Evolutionary conservation across 1,284 basidiomycete species (phyloP).

Genomic region (Pascua sp.): DNA sequence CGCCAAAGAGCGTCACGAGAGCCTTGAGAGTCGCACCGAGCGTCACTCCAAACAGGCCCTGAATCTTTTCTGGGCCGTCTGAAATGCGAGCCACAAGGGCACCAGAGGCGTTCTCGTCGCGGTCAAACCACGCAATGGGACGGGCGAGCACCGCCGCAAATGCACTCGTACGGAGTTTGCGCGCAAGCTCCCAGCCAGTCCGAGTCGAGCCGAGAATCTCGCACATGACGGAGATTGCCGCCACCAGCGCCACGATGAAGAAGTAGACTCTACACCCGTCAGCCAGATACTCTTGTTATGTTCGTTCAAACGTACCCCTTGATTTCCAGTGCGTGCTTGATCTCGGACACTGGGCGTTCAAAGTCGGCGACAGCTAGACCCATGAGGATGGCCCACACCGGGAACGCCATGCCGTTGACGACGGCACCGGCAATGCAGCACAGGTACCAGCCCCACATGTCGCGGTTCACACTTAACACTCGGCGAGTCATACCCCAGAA

Average conservation of each 20-base stretch:
- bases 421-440: conserved; percentile 35
- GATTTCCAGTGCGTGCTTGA: conserved; percentile 28
- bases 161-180: conserved; percentile 63
- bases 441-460: conserved; percentile 43
- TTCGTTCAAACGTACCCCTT: conserved; percentile 46
- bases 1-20: conserved; percentile 67
- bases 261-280: conserved; percentile 59
- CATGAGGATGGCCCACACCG: conserved; percentile 78
- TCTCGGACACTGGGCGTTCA: conserved; percentile 52
- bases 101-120: conserved; percentile 75
- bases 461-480: conserved; percentile 32
- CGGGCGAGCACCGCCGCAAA: conserved; percentile 77
- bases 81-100: conserved; percentile 74
- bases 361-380: conserved; percentile 65
- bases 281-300: neutral
- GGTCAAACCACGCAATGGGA: conserved; percentile 86
- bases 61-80: conserved; percentile 88
- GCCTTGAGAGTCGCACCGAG: conserved; percentile 83
- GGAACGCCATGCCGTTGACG: conserved; percentile 71
- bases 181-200: conserved; percentile 65
- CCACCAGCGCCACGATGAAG: conserved; percentile 74
- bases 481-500: conserved; percentile 13
- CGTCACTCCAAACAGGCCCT: conserved; percentile 83
- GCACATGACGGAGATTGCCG: conserved; percentile 59
- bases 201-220: conserved; percentile 64